phyloP scores from a whole-genome alignment of 2,329 filamentous ascomycete genomes.

The Xylaria sp. region DNA sequence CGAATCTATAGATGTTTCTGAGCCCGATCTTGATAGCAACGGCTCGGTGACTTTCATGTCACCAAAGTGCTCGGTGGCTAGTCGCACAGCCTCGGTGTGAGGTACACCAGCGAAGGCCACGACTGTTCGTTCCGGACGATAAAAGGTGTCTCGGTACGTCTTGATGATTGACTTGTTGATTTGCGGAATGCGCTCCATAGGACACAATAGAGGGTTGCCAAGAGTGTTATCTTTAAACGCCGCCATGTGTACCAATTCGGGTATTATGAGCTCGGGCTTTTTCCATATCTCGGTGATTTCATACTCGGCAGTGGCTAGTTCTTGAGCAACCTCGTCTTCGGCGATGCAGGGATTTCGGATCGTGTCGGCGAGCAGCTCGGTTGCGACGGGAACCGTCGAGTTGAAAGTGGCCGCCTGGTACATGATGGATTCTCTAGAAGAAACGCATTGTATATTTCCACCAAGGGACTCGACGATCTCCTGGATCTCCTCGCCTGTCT shows the following conservation, averaged over 20 bases:
- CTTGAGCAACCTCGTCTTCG: slow-evolving; percentile 84
- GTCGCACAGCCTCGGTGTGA: slow-evolving; percentile 79
- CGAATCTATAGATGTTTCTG: slow-evolving; percentile 65
- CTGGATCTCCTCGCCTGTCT: slow-evolving; percentile 83
- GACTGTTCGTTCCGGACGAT: slow-evolving; percentile 89
- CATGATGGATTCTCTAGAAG: slow-evolving; percentile 95
- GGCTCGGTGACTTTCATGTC: slow-evolving; percentile 76
- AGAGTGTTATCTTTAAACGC: slow-evolving; percentile 97
- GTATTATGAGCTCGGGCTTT: slow-evolving; percentile 94
- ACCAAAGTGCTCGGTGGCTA: slow-evolving; percentile 89
- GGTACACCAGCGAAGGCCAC: slow-evolving; percentile 94
- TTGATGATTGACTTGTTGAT: slow-evolving; percentile 81
- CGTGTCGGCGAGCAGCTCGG: slow-evolving; percentile 89
- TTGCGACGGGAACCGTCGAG: slow-evolving; percentile 82
- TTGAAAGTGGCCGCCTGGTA: slow-evolving; percentile 99
- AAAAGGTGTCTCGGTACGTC: slow-evolving; percentile 84
- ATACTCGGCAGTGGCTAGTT: slow-evolving; percentile 91
- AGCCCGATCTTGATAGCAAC: slow-evolving; percentile 63
- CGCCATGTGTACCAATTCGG: slow-evolving; percentile 93
- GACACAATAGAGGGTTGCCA: slow-evolving; percentile 92
- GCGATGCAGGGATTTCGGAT: slow-evolving; percentile 87
- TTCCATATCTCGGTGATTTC: slow-evolving; percentile 98
- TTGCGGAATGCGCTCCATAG: slow-evolving; percentile 78
- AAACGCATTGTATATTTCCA: slow-evolving; percentile 96
- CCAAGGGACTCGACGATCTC: slow-evolving; percentile 88